Conservation (phyloP, 306 rosid species). For the Medicago arabica region DNA sequence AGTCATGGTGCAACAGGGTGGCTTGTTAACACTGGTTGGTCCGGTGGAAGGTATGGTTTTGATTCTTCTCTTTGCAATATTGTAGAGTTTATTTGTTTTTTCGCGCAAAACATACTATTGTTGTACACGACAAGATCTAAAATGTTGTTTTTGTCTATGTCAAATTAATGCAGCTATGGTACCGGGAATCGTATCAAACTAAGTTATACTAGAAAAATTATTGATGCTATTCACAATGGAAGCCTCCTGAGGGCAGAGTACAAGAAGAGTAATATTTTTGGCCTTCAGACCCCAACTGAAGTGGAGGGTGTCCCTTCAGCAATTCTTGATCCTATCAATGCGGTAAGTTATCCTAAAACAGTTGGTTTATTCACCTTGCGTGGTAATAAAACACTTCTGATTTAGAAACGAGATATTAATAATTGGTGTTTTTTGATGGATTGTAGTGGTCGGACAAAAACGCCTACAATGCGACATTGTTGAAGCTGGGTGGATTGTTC, state of each 20-base stretch:
- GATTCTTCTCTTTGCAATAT: too few relatives aligned
- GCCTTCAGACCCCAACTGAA: conserved; percentile 75
- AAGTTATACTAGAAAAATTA: conserved; percentile 78
- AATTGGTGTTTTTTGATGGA: neutral
- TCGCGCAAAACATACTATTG: neutral
- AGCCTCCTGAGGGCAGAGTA: conserved; percentile 63
- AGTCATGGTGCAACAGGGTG: conserved; percentile 87
- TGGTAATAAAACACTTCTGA: too few relatives aligned
- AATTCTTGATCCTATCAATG: conserved; percentile 76
- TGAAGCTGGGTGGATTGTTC: conserved; percentile 73
- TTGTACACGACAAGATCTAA: neutral
- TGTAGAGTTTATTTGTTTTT: neutral
- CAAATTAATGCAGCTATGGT: conserved; percentile 68
- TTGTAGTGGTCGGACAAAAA: conserved; percentile 75
- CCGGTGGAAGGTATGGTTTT: conserved; percentile 71
- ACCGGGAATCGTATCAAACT: conserved; percentile 76
- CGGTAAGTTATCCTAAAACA: conserved; percentile 55
- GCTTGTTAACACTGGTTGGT: conserved; percentile 99
- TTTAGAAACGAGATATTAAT: neutral
- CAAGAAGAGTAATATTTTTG: conserved; percentile 71
- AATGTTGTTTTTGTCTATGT: neutral
- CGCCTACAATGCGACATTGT: conserved; percentile 58
- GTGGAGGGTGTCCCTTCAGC: conserved; percentile 83
- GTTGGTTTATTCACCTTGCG: neutral
- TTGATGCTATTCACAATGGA: conserved; percentile 88